A percentile compares a stretch with the other conserved stretches of the same genome.
Conservation (phyloP, 768 basidiomycete species). For the Fomitopsis serialis region DNA sequence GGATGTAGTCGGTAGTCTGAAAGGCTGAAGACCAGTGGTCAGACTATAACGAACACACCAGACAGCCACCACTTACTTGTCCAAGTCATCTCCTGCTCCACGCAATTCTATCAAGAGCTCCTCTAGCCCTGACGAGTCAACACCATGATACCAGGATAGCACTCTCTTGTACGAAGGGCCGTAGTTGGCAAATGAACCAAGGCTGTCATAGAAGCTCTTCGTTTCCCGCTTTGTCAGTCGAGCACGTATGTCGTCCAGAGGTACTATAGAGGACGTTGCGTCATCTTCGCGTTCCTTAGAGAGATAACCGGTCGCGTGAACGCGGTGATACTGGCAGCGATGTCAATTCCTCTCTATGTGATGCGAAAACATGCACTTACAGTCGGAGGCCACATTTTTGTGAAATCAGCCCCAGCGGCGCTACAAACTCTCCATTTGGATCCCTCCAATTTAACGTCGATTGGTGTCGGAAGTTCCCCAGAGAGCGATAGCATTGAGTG, state of each 20-base stretch:
- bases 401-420: constrained; percentile 8
- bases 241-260: not conserved
- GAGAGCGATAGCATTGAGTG: constrained; percentile 20
- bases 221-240: constrained; percentile 7
- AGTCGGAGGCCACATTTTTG: constrained; percentile 3
- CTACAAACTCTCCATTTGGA: constrained; percentile 25
- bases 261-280: not conserved
- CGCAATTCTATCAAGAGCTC: constrained; percentile 1
- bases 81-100: not conserved
- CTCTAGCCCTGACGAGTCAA: not conserved
- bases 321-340: constrained; percentile 4
- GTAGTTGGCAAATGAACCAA: constrained; percentile 24
- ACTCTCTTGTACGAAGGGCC: constrained; percentile 28
- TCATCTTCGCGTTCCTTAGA: not conserved
- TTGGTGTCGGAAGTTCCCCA: constrained; percentile 14
- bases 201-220: constrained; percentile 19
- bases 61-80: not conserved
- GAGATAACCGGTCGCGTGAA: constrained; percentile 7
- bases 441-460: constrained; percentile 17
- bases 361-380: not conserved
- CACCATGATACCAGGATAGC: constrained; percentile 5
- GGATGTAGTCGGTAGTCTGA: constrained; percentile 12
- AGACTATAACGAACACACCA: too few species aligned
- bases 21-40: not conserved
- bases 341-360: not conserved